Evolutionary conservation across 306 rosid genomes (phyloP).

Genomic region (Datisca glomerata): DNA sequence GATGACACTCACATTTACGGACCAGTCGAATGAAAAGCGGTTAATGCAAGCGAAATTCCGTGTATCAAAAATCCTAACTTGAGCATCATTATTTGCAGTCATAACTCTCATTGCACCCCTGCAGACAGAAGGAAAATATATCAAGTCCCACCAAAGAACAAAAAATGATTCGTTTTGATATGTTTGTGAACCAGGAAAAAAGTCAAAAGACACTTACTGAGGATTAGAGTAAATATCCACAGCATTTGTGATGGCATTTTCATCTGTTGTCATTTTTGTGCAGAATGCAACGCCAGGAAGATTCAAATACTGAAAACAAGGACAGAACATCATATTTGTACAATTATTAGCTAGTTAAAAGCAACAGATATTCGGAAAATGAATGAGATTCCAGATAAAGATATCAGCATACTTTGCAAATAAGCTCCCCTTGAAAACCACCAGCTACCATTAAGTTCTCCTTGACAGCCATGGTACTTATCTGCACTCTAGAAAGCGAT

Average conservation of each 20-base stretch:
- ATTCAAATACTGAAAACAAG: constrained; percentile 35
- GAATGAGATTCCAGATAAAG: background rate
- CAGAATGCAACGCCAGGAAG: constrained; percentile 71
- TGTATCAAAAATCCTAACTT: constrained; percentile 56
- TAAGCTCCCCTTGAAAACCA: constrained; percentile 90
- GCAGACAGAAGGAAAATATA: constrained; percentile 20
- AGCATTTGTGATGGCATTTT: constrained; percentile 81
- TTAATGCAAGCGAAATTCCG: constrained; percentile 50
- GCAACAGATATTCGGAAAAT: background rate
- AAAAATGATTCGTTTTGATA: too few relatives aligned
- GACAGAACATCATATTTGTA: background rate
- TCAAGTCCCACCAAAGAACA: too few relatives aligned
- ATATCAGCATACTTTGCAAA: constrained; percentile 64
- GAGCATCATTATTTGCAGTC: constrained; percentile 83
- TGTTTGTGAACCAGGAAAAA: too few relatives aligned
- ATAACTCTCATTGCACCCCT: constrained; percentile 65
- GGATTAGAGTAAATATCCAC: constrained; percentile 60
- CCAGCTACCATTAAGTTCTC: constrained; percentile 78
- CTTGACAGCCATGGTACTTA: constrained; percentile 90
- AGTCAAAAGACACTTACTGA: constrained; percentile 26
- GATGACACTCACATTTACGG: constrained; percentile 74
- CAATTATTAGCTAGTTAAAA: constrained; percentile 1
- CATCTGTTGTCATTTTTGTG: constrained; percentile 61
- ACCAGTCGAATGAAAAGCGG: constrained; percentile 71
- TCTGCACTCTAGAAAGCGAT: constrained; percentile 72